Percentiles rank a stretch among this genome's conserved stretches.
These are phyloP conservation scores for Colletotrichum scovillei DNA, from an alignment of 2,329 filamentous ascomycete genomes.

Conservation along the genomic window DNA sequence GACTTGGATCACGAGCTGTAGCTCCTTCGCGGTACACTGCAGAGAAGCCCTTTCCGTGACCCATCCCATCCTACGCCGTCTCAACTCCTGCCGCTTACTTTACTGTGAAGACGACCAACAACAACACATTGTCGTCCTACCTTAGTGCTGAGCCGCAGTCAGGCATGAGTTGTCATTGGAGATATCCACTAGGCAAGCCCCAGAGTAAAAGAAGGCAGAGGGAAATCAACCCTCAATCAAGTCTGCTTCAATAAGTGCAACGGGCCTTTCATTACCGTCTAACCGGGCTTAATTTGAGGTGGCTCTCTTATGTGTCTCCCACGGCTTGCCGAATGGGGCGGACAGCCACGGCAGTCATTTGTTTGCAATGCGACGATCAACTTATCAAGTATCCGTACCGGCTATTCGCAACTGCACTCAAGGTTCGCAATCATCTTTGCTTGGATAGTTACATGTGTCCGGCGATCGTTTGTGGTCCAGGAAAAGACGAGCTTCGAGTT, in stretches of 20 bases:
- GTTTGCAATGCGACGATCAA: constrained; percentile 5
- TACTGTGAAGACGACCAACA: not conserved
- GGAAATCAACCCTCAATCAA: not conserved
- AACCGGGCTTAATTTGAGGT: not conserved
- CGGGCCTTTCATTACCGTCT: constrained; percentile 2
- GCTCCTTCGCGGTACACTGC: not conserved
- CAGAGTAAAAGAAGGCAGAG: not conserved
- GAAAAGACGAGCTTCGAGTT: constrained; percentile 7
- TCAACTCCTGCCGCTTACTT: not conserved
- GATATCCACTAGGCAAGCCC: not conserved
- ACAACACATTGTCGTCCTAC: not conserved
- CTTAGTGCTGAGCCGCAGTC: not conserved
- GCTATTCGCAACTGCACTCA: not conserved
- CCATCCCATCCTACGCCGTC: not conserved
- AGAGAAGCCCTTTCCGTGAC: not conserved
- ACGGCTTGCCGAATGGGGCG: not conserved
- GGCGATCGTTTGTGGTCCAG: not conserved
- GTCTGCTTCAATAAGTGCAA: constrained; percentile 10
- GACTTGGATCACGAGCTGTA: not conserved
- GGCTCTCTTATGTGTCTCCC: not conserved
- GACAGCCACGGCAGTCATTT: constrained; percentile 1
- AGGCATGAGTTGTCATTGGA: not conserved
- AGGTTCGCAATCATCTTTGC: constrained; percentile 3
- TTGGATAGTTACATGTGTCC: constrained; percentile 6
- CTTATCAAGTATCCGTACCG: not conserved